Evolutionary conservation across 768 basidiomycete species (phyloP), one percentile per base, ranked within the genome.

Genomic region (Lactarius vividus): DNA sequence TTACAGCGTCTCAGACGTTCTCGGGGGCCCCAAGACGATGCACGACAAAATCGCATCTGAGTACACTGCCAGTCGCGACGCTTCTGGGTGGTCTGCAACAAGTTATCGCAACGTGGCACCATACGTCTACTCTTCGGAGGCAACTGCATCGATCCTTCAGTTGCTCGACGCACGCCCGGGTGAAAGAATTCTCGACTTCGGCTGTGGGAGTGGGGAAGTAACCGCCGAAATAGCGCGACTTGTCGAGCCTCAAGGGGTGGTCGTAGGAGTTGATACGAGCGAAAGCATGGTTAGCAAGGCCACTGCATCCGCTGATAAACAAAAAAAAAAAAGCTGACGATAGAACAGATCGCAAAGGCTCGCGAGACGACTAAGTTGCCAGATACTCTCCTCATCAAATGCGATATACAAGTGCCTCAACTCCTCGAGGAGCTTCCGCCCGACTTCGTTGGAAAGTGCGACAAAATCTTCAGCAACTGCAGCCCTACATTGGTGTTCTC

Each of bases 401-500:
- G 80, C 18, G 88, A 91, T 68, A 77, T 85, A 20, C 87, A 88
- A 39, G 28, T 4, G 7, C 39, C 10, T 16, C 37, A 37, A 20
- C 60, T 67, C 35, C 52, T 68, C 2, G 52, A 40, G 0, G 55
- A 70, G 42, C 65, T 76, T n/a, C 72, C 75, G 0, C 63, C 70
- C 0, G 68, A 70, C 20, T 61, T 71, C 29, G 77, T 77, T 9
- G 77, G 76, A 31, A 78, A 79, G 56, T 91, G 87, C 68, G 89
- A 93, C 72, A 86, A 85, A 0, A 88, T 89, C 2, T 95, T 95
- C 78, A 88, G 87, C 61, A 92, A 89, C n/a, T 67, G 91, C 94
- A 0, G 81, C 83, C 4, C 73, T 95, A 67, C 93, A 96, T 71
- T 95, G 92, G 93, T 94, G 92, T 76, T 94, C 91, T 74, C 77